Base-by-base conservation (phyloP, 2,329 filamentous ascomycete species). In the Alternaria tenuissima region DNA sequence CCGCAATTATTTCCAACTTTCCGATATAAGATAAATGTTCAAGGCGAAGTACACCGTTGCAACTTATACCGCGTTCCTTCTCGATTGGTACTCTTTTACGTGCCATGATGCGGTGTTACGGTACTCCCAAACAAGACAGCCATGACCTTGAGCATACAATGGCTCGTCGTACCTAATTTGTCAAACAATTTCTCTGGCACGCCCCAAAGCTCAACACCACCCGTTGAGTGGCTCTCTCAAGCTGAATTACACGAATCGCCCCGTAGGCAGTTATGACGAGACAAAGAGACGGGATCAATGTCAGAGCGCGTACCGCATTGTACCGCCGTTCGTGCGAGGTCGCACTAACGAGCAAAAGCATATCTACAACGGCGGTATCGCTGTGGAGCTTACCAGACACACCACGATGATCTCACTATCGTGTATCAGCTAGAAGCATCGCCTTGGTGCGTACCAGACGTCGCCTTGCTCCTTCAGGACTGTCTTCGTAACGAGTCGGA, bases 401-500 rank as follows among this genome's bases (percentile, higher is more conserved):
- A 49, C 32, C 20, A 38, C 20, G 20, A 49, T 38, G 46, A 38
- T 49, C 16, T 36, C 20, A 49, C 32, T 22, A 36, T 36, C 16
- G 20, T 36, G 46, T 49, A 24, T 49, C 46, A 49, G 30, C 30
- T 16, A 32, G 20, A n/a, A 49, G 7, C 46, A 16, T 49, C 46
- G 46, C 46, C 46, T 48, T 48, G 46, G 14, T 48, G 46, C 46
- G 46, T 34, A 43, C 47, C 26, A 30, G 18, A 16, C 38, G 30
- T 34, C 26, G 52, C 32, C 30, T 49, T 34, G 36, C 24, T 60
- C 41, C 52, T 42, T 24, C 12, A 42, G 39, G 20, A 16, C 20
- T 12, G 52, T 28, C 26, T 36, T 49, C 51, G 56, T 36, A 48
- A 48, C 38, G 57, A 51, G 57, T 58, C 34, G 32, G 24, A 58